Conservation (phyloP, 495 filamentous ascomycete species). For the Bathelium albidoporum region DNA sequence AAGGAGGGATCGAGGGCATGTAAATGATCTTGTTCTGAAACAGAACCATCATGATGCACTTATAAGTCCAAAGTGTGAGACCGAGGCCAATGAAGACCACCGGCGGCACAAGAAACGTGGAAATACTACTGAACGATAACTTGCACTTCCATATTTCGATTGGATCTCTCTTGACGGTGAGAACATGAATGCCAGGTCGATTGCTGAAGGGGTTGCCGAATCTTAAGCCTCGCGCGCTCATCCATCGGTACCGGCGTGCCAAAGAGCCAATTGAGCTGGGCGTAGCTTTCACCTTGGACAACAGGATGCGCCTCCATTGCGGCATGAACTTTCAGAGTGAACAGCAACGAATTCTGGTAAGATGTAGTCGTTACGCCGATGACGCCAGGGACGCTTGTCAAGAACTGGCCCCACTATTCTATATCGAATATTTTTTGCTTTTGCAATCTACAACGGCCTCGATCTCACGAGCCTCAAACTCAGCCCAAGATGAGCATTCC, state of each 20-base stretch:
- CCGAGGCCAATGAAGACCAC: conserved; percentile 56
- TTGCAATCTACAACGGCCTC: not conserved
- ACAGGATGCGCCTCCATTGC: not conserved
- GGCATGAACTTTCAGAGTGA: not conserved
- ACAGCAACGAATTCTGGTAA: not conserved
- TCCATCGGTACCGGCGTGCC: not conserved
- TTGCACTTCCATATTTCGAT: conserved; percentile 1
- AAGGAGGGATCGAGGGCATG: conserved; percentile 61
- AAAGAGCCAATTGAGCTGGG: not conserved
- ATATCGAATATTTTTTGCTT: not conserved
- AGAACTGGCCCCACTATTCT: not conserved
- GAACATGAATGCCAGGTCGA: not conserved
- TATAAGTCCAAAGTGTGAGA: conserved; percentile 62
- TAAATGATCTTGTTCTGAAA: conserved; percentile 83
- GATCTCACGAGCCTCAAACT: not conserved
- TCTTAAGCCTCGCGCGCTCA: not conserved
- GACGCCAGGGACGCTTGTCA: not conserved
- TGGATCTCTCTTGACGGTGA: not conserved
- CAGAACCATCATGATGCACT: conserved; percentile 68
- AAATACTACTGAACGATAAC: conserved; percentile 29
- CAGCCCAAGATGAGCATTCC: conserved; percentile 1
- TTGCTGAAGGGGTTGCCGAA: not conserved
- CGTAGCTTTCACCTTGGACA: not conserved
- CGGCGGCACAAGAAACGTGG: conserved; percentile 51
- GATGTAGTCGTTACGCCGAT: not conserved